These are phyloP conservation scores for Colletotrichum navitas DNA, from an alignment of 2,329 filamentous ascomycete species.

Conservation along the genomic window DNA sequence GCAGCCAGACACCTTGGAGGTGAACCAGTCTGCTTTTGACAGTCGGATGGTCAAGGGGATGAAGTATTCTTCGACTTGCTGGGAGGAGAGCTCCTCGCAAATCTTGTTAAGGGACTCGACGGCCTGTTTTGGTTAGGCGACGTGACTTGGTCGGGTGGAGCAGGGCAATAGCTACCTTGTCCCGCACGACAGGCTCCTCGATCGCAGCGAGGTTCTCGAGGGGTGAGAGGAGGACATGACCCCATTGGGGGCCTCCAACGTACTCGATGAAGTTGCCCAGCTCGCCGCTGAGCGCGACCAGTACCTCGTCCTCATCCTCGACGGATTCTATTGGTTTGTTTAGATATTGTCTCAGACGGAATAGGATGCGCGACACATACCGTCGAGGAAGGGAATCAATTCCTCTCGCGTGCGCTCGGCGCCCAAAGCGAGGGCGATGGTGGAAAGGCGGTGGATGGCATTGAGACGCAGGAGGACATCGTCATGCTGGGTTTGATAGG, in stretches of 20 bases:
- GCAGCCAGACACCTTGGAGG: conserved; percentile 97
- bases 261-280: conserved; percentile 97
- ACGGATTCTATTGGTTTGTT: conserved; percentile 81
- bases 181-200: conserved; percentile 95
- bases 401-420: conserved; percentile 97
- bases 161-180: conserved; percentile 77
- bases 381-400: conserved; percentile 98
- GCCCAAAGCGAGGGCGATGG: conserved; percentile 95
- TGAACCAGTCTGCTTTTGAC: conserved; percentile 99
- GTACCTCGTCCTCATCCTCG: conserved; percentile 98
- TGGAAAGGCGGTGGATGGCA: conserved; percentile 97
- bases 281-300: conserved; percentile 97
- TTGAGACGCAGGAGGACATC: conserved; percentile 98
- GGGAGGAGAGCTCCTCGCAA: conserved; percentile 88
- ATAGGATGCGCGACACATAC: conserved; percentile 66
- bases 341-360: conserved; percentile 41
- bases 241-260: conserved; percentile 92
- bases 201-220: conserved; percentile 98
- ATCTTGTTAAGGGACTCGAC: conserved; percentile 99
- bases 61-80: conserved; percentile 97
- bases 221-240: conserved; percentile 95
- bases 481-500: conserved; percentile 79
- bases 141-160: conserved; percentile 28
- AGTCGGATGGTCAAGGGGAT: conserved; percentile 95
- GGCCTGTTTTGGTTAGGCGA: conserved; percentile 68